Evolutionary conservation across 176 grass and related monocot species (phyloP).

Genomic region (Triticum timopheevii): DNA sequence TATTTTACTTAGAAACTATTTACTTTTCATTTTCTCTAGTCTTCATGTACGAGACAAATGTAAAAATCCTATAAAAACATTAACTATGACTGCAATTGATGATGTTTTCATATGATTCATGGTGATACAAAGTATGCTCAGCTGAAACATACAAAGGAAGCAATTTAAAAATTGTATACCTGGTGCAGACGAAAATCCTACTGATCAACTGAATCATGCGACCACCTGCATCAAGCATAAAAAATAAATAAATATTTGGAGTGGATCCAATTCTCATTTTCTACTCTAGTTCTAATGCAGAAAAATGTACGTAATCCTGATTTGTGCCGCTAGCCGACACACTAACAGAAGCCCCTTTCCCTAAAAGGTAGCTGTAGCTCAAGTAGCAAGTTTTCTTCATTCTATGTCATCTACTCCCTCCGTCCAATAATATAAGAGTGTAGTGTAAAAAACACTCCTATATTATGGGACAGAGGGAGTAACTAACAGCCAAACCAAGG

Average conservation of each 20-base stretch:
- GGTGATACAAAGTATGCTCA: background rate
- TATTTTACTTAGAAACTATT: no score
- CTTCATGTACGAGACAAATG: no score
- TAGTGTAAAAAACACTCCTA: no score
- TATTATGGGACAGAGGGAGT: no score
- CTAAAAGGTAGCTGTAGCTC: no score
- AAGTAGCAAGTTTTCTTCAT: background rate
- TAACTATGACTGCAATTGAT: background rate
- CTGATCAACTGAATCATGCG: background rate
- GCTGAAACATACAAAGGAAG: background rate
- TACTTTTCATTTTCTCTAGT: no score
- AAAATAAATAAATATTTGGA: background rate
- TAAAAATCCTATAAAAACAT: no score
- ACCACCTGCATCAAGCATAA: slow-evolving; percentile 1
- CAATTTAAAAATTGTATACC: background rate
- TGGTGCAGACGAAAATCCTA: background rate
- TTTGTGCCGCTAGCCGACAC: background rate
- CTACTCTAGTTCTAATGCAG: background rate
- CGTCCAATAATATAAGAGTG: no score
- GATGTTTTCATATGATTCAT: background rate
- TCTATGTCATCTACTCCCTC: no score
- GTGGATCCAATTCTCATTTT: background rate
- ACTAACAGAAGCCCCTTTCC: background rate
- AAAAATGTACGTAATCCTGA: background rate
- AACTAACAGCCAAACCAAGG: no score